These are phyloP conservation scores for Neolentinus lepideus DNA, from an alignment of 1,284 basidiomycete genomes.

Conservation along the genomic window DNA sequence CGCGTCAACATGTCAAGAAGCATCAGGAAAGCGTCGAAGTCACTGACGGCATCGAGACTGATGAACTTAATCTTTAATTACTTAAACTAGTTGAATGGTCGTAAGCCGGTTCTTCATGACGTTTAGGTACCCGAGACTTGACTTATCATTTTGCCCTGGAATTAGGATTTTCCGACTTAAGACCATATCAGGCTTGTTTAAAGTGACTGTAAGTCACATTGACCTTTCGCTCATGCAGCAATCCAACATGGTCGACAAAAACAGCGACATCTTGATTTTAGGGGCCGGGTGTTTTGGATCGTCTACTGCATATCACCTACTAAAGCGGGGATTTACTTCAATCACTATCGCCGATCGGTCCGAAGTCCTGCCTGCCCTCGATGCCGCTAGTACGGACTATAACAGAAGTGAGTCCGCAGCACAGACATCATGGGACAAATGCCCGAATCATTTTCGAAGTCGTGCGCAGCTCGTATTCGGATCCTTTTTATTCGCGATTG, in stretches of 20 bases:
- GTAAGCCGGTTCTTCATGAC: too few relatives aligned
- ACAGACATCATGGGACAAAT: neutral
- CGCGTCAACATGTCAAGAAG: too few relatives aligned
- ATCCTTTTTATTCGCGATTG: conserved; percentile 62
- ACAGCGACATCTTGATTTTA: conserved; percentile 48
- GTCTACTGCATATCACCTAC: conserved; percentile 77
- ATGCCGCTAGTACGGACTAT: conserved; percentile 79
- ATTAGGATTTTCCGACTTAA: too few relatives aligned
- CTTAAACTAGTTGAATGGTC: too few relatives aligned
- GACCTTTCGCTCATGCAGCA: neutral
- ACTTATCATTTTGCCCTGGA: too few relatives aligned
- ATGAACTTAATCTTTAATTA: too few relatives aligned
- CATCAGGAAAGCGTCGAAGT: too few relatives aligned
- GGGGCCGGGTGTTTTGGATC: conserved; percentile 86
- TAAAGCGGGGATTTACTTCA: conserved; percentile 56
- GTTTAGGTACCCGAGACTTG: too few relatives aligned
- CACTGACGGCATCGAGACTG: too few relatives aligned
- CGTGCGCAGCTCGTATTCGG: conserved; percentile 64
- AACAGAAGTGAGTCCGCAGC: conserved; percentile 59
- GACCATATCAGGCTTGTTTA: too few relatives aligned
- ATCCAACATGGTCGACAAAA: neutral
- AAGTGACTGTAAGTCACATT: too few relatives aligned
- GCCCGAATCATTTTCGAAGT: conserved; percentile 30
- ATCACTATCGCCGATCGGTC: conserved; percentile 74
- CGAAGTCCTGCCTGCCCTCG: conserved; percentile 56